A percentile compares a stretch with the other conserved stretches of the same genome.
Evolutionary conservation across 1,139 yeast species (phyloP).

Genomic region (Kodamaea sp.): DNA sequence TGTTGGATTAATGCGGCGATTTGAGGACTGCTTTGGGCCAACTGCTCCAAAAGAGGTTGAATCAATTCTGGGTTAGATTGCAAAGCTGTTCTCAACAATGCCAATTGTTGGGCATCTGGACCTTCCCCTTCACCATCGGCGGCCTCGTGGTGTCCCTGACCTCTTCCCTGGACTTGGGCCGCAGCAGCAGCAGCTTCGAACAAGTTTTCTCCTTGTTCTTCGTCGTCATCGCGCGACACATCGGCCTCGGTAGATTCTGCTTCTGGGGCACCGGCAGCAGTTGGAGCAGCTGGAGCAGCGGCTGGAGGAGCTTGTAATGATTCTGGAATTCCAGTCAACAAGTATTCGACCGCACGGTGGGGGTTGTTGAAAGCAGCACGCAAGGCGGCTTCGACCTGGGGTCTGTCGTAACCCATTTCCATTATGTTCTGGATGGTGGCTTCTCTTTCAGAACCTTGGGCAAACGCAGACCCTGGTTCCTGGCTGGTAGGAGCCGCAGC

Average conservation of each 20-base stretch:
- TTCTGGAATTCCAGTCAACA: conserved; percentile 89
- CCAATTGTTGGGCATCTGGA: conserved; percentile 56
- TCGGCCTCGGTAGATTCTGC: conserved; percentile 24
- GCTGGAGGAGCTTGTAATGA: conserved; percentile 39
- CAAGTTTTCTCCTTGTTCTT: conserved; percentile 48
- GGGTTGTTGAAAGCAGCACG: conserved; percentile 97
- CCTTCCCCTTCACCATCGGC: conserved; percentile 21
- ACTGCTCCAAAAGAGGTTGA: conserved; percentile 79
- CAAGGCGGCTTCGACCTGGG: conserved; percentile 85
- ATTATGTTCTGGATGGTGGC: conserved; percentile 75
- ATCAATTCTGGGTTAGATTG: conserved; percentile 88
- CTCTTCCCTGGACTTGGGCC: conserved; percentile 20
- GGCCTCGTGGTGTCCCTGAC: conserved; percentile 13
- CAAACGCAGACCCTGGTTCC: conserved; percentile 42
- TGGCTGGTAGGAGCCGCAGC: conserved; percentile 26
- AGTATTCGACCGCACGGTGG: conserved; percentile 95
- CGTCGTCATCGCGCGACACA: conserved; percentile 26
- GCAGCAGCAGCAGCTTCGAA: conserved; percentile 70
- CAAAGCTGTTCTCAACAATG: conserved; percentile 73
- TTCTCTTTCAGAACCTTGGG: conserved; percentile 67
- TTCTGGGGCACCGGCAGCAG: conserved; percentile 25
- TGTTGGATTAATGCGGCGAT: conserved; percentile 78
- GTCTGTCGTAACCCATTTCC: conserved; percentile 95
- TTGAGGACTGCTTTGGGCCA: conserved; percentile 84
- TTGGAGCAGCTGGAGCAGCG: conserved; percentile 25